These are phyloP conservation scores for Diaporthe ilicicola DNA, from an alignment of 2,329 filamentous ascomycete species.

Conservation along the genomic window DNA sequence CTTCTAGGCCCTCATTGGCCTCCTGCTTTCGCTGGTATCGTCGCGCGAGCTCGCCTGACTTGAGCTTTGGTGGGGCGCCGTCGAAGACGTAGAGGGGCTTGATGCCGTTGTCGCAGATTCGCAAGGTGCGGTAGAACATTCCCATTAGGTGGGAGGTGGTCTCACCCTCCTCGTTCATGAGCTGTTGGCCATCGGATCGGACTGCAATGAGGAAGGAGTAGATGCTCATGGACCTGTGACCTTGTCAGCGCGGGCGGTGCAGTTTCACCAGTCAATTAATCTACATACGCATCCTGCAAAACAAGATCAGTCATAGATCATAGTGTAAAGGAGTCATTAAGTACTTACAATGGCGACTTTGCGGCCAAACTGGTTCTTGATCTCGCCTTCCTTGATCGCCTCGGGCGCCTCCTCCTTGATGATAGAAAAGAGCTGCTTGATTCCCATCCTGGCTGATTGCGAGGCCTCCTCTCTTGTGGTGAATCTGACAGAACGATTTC, in stretches of 20 bases:
- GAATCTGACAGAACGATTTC: neutral
- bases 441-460: conserved; percentile 59
- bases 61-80: conserved; percentile 94
- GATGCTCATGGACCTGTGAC: conserved; percentile 88
- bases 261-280: neutral
- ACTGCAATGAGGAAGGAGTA: conserved; percentile 99
- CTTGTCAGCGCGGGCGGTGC: conserved; percentile 28
- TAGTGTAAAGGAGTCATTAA: neutral
- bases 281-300: conserved; percentile 65
- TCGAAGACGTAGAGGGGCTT: conserved; percentile 99
- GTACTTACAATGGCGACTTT: conserved; percentile 92
- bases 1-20: conserved; percentile 87
- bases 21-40: conserved; percentile 95
- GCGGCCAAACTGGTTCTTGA: conserved; percentile 98
- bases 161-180: conserved; percentile 93
- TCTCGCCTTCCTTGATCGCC: conserved; percentile 94
- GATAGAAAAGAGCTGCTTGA: conserved; percentile 79
- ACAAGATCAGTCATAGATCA: conserved; percentile 27
- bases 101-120: conserved; percentile 98
- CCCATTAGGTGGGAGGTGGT: conserved; percentile 99
- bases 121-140: conserved; percentile 98
- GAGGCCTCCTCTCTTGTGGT: neutral
- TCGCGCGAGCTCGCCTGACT: conserved; percentile 95
- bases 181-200: conserved; percentile 93
- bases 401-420: conserved; percentile 95